Evolutionary conservation across 306 rosid species (phyloP).

Genomic region (Astragalus glycyphyllos): DNA sequence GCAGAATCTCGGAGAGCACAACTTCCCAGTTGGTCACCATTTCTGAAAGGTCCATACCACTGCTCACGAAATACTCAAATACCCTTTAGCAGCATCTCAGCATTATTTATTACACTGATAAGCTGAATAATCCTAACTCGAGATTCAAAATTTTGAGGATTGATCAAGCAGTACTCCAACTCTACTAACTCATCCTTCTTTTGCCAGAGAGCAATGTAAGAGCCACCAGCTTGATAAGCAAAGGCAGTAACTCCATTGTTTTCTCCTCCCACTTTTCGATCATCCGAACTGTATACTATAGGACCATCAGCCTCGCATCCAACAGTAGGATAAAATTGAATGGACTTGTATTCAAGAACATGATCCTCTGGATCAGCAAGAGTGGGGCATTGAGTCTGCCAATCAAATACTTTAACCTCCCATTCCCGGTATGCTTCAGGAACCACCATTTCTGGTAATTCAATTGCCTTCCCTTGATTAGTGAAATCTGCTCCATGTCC

Average conservation of each 20-base stretch:
- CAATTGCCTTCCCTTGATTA: conserved; percentile 69
- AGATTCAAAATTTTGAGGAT: conserved; percentile 79
- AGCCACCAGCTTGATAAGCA: conserved; percentile 82
- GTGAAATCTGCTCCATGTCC: conserved; percentile 90
- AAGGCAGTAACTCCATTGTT: conserved; percentile 57
- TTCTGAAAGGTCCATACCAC: conserved; percentile 99
- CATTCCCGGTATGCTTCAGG: conserved; percentile 92
- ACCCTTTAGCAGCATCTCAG: conserved; percentile 53
- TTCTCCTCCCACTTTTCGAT: conserved; percentile 62
- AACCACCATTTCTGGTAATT: conserved; percentile 85
- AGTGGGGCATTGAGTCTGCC: conserved; percentile 98
- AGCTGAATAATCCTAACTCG: conserved; percentile 84
- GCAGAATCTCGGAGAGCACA: conserved; percentile 88
- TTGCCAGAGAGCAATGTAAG: conserved; percentile 79
- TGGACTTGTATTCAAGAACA: conserved; percentile 63
- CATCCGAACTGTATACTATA: conserved; percentile 66
- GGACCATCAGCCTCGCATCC: conserved; percentile 99
- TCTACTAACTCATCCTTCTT: conserved; percentile 59
- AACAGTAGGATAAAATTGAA: conserved; percentile 85
- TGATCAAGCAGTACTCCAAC: conserved; percentile 88
- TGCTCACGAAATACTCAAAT: conserved; percentile 79
- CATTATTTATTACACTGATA: conserved; percentile 46
- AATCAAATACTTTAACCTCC: conserved; percentile 93
- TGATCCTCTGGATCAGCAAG: conserved; percentile 71
- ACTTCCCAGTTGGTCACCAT: conserved; percentile 96